Evolutionary conservation across 148 eudicot species (phyloP).

Genomic region (Bassia scoparia): DNA sequence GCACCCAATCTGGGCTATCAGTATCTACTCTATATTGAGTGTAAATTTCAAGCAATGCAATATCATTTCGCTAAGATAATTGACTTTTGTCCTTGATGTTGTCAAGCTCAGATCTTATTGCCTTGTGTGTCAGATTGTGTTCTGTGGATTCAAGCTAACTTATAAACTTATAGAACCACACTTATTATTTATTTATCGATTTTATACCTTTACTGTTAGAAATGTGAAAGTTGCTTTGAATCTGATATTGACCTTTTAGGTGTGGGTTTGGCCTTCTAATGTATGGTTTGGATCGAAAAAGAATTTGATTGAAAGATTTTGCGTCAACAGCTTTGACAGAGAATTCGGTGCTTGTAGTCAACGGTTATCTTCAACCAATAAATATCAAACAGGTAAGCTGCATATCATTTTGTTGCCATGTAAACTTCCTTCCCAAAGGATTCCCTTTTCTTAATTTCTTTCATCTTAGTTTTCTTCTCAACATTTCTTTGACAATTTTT

Average conservation of each 20-base stretch:
- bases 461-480: neutral
- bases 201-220: no score
- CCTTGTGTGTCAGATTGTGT: no score
- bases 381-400: conserved; percentile 75
- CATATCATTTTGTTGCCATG: neutral
- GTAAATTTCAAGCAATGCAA: no score
- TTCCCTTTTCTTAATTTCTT: neutral
- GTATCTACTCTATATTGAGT: no score
- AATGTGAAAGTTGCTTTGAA: no score
- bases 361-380: conserved; percentile 89
- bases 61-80: no score
- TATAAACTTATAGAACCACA: no score
- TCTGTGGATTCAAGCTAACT: no score
- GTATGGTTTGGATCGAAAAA: conserved; percentile 99
- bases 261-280: conserved; percentile 86
- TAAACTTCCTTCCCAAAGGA: neutral
- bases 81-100: no score
- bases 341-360: conserved; percentile 66
- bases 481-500: neutral
- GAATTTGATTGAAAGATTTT: conserved; percentile 79
- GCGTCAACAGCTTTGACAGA: conserved; percentile 73
- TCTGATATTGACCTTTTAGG: conserved; percentile 30
- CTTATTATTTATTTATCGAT: no score
- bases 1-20: no score
- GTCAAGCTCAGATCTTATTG: no score